Evolutionary conservation across 345 rosid genomes (phyloP), one percentile per base, ranked within the genome.

Genomic region (Streptanthus diversifolius): DNA sequence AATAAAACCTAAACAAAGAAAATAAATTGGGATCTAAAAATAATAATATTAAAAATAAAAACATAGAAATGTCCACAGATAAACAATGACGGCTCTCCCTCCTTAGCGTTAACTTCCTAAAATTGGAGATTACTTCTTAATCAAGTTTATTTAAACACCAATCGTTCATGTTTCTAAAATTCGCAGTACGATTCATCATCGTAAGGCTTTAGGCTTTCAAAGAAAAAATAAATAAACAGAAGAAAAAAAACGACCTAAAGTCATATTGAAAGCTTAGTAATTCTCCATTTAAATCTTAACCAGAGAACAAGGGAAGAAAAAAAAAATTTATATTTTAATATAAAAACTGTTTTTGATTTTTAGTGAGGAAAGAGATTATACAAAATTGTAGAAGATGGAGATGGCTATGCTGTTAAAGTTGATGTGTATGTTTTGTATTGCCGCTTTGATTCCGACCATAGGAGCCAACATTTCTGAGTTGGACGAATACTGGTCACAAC

Each of bases 401-500:
- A 68, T 47, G 52, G 69, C 68, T 63, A 79, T 58, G 52, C 36
- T 79, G 32, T 17, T 70, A 30, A 18, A 53, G 55, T 74, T 79
- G 79, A 68, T 79, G 44, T 58, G 63, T 41, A 12, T 74, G 43
- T 21, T 79, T 33, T 74, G 75, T 74, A 73, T 74, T 63, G 79
- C 47, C 47, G 36, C 68, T 63, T 18, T 74, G 36, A 41, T 79
- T 45, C 76, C 62, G 44, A 39, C 64, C 72, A 55, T 65, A 30
- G 32, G n/a, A 65, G 91, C 88, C 17, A n/a, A 83, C 68, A 66
- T 78, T 2, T 68, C 63, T 7, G 82, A 80, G 47, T 69, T 71
- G 25, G 96, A 91, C 18, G 85, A 81, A 8, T 89, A 91, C 62
- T 87, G 93, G 97, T 68, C 70, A 35, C 17, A 57, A 44, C 75